These are phyloP conservation scores for Nematocida homosporus DNA, from an alignment of 371 early-diverging fungal species.

Conservation along the genomic window DNA sequence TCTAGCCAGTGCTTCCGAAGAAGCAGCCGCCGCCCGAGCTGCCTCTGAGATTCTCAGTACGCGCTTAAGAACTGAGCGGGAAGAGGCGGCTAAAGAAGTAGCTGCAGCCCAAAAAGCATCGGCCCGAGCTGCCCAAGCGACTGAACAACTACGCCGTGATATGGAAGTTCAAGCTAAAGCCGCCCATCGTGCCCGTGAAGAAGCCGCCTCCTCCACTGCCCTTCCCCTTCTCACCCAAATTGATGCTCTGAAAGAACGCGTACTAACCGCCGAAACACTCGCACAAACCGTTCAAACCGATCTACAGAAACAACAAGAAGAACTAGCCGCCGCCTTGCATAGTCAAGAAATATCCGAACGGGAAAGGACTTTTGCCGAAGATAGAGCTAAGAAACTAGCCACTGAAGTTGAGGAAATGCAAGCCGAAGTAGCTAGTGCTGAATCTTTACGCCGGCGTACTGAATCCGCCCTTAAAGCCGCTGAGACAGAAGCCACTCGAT, in stretches of 20 bases:
- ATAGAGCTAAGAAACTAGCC: conserved; percentile 36
- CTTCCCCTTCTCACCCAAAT: conserved; percentile 38
- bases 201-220: conserved; percentile 70
- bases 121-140: conserved; percentile 43
- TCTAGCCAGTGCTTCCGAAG: conserved; percentile 74
- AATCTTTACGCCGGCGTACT: conserved; percentile 72
- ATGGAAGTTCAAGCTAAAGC: conserved; percentile 71
- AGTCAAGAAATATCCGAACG: conserved; percentile 69
- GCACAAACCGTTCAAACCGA: conserved; percentile 69
- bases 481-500: conserved; percentile 71
- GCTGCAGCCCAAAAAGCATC: conserved; percentile 29
- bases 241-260: background rate
- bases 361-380: conserved; percentile 64
- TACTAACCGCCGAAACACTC: conserved; percentile 63
- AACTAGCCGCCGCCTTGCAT: conserved; percentile 66
- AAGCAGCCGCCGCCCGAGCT: conserved; percentile 12
- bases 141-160: conserved; percentile 70
- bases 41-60: conserved; percentile 1
- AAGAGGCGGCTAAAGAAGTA: conserved; percentile 31
- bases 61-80: conserved; percentile 4
- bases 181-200: conserved; percentile 68
- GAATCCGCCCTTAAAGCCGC: conserved; percentile 70
- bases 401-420: conserved; percentile 68
- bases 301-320: conserved; percentile 69
- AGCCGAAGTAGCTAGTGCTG: conserved; percentile 71